Evolutionary conservation across 2,329 filamentous ascomycete genomes (phyloP).

Genomic region (Aspergillus flavus): DNA sequence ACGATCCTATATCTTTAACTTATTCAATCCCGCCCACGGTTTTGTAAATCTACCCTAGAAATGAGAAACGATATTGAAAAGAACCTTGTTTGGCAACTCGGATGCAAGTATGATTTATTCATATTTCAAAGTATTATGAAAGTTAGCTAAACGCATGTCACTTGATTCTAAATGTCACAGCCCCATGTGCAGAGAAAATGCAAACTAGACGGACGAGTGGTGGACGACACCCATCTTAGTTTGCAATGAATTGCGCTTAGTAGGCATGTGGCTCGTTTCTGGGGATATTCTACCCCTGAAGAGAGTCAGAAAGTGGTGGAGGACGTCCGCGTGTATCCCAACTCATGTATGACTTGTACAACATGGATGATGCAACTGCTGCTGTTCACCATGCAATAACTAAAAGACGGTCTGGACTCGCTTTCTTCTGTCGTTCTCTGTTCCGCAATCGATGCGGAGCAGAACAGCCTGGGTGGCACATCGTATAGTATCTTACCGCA

Average conservation of each 20-base stretch:
- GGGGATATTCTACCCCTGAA: not conserved
- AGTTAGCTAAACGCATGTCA: not conserved
- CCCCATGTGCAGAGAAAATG: not conserved
- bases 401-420: not conserved
- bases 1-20: not conserved
- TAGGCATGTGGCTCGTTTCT: not conserved
- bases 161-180: too few species aligned
- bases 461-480: not conserved
- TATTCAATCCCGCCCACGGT: not conserved
- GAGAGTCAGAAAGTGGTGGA: not conserved
- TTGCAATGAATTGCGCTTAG: not conserved
- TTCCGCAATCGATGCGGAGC: not conserved
- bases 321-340: not conserved
- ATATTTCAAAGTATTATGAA: not conserved
- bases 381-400: not conserved
- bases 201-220: too few species aligned
- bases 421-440: not conserved
- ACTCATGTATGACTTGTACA: not conserved
- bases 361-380: not conserved
- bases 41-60: not conserved
- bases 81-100: not conserved
- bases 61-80: not conserved
- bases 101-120: not conserved
- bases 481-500: not conserved
- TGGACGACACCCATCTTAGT: not conserved